These are phyloP conservation scores for Sporothrix phasma DNA, from an alignment of 2,329 filamentous ascomycete genomes.

Conservation along the genomic window DNA sequence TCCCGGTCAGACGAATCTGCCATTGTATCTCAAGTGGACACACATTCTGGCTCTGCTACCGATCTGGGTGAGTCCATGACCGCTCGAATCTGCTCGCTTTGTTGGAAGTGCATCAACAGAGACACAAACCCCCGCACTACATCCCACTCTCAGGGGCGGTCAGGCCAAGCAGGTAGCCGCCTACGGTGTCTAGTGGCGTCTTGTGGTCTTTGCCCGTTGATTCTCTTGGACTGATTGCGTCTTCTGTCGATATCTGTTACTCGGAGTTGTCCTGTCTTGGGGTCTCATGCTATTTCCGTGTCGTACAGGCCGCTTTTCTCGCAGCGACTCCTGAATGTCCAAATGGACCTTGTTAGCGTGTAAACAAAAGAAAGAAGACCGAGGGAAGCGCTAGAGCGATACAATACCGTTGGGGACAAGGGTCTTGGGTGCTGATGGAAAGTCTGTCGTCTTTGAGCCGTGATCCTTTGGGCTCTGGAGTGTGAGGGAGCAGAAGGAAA, in stretches of 20 bases:
- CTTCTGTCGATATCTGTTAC: neutral
- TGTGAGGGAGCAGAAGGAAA: neutral
- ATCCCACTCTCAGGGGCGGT: conserved; percentile 10
- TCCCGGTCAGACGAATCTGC: neutral
- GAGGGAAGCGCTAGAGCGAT: neutral
- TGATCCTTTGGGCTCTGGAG: neutral
- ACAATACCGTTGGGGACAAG: neutral
- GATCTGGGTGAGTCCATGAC: conserved; percentile 8
- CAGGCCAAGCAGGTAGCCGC: neutral
- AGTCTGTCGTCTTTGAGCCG: neutral
- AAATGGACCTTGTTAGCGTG: neutral
- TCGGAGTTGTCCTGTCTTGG: neutral
- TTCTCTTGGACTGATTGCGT: neutral
- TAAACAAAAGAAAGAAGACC: neutral
- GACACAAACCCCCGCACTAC: conserved; percentile 2
- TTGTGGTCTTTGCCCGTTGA: neutral
- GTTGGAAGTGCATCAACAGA: conserved; percentile 8
- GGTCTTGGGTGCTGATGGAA: neutral
- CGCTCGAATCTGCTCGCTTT: neutral
- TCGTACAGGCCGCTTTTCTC: neutral
- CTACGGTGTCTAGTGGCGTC: neutral
- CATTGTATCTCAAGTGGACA: too few relatives aligned
- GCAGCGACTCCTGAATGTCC: neutral
- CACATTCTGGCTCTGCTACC: neutral
- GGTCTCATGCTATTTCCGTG: neutral